phyloP scores from a whole-genome alignment of 331 rosid species.

The Pyracantha coccinea region DNA sequence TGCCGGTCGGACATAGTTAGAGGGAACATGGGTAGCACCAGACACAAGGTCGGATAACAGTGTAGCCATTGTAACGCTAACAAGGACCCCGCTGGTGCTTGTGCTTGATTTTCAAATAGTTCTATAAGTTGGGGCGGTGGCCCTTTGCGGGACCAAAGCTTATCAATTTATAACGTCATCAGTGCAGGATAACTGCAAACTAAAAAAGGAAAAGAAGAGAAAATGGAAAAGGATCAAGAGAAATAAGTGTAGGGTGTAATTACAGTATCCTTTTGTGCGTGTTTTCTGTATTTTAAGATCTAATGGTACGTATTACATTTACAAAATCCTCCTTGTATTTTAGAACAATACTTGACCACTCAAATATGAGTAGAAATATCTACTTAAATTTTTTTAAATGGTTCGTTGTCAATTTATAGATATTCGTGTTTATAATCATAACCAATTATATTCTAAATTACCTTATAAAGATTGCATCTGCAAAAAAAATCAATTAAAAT shows the following conservation, averaged over 20 bases:
- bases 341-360: no score
- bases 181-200: not conserved
- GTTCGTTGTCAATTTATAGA: no score
- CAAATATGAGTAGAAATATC: no score
- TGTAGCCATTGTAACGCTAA: not conserved
- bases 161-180: not conserved
- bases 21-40: conserved; percentile 5
- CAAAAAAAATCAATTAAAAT: no score
- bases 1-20: conserved; percentile 8
- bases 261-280: not conserved
- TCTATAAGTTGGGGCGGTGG: not conserved
- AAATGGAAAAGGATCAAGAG: not conserved
- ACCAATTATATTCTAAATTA: no score
- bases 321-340: not conserved
- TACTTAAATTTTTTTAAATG: no score
- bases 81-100: not conserved
- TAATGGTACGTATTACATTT: not conserved
- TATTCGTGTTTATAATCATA: no score
- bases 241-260: not conserved
- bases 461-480: no score
- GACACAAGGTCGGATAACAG: not conserved
- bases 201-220: not conserved
- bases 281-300: not conserved
- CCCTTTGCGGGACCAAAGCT: not conserved
- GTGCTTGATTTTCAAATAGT: not conserved